phyloP scores from a whole-genome alignment of 2,329 filamentous ascomycete genomes.

The Neonectria magnoliae region DNA sequence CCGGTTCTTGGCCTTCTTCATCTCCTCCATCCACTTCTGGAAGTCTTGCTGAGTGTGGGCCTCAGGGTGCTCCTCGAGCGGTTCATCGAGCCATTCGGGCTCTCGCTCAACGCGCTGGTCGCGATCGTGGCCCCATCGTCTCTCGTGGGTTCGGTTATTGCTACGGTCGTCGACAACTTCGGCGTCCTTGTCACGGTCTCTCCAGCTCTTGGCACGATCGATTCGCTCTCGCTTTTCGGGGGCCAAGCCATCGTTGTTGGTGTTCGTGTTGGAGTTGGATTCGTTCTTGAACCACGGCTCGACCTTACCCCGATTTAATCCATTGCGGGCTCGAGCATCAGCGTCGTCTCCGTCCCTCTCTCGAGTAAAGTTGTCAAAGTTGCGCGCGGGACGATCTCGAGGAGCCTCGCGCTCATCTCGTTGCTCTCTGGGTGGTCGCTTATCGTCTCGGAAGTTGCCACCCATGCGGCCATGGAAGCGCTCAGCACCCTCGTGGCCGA shows the following conservation, averaged over 20 bases:
- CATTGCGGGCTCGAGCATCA: constrained; percentile 70
- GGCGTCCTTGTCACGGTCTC: constrained; percentile 60
- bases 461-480: constrained; percentile 75
- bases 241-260: constrained; percentile 40
- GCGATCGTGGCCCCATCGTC: constrained; percentile 67
- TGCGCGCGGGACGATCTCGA: constrained; percentile 58
- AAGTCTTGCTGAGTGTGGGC: constrained; percentile 90
- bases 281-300: constrained; percentile 81
- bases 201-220: constrained; percentile 69
- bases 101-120: constrained; percentile 77
- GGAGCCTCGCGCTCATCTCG: constrained; percentile 66
- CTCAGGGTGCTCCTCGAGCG: constrained; percentile 73
- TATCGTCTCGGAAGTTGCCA: constrained; percentile 56
- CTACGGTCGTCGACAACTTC: constrained; percentile 66
- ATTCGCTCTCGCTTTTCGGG: constrained; percentile 63
- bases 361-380: constrained; percentile 60
- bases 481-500: constrained; percentile 77
- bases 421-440: constrained; percentile 62
- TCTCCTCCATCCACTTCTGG: constrained; percentile 91
- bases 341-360: constrained; percentile 64
- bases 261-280: constrained; percentile 45
- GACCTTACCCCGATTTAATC: constrained; percentile 70
- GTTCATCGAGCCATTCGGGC: constrained; percentile 89
- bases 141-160: constrained; percentile 56
- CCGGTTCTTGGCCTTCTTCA: constrained; percentile 74